These are phyloP conservation scores for Flaveria brownii DNA, from an alignment of 129 eudicot genomes.

Conservation along the genomic window DNA sequence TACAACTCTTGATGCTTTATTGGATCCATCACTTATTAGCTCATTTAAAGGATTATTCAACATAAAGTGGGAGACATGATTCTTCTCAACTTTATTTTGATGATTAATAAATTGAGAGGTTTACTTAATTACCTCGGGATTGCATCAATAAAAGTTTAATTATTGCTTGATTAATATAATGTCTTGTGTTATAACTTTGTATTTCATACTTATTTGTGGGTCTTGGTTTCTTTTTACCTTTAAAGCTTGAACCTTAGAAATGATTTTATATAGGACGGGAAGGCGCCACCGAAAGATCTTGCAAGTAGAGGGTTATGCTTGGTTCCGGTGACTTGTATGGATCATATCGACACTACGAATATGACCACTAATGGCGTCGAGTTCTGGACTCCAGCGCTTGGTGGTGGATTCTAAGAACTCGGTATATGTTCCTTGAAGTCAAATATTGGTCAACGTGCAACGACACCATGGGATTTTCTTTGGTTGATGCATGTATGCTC, in stretches of 20 bases:
- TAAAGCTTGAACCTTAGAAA: neutral
- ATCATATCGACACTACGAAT: conserved; percentile 49
- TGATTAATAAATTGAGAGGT: conserved; percentile 35
- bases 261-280: conserved; percentile 28
- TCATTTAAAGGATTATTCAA: conserved; percentile 35
- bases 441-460: neutral
- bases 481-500: neutral
- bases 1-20: conserved; percentile 39
- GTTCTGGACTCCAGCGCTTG: conserved; percentile 81
- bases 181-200: neutral
- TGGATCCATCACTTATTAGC: conserved; percentile 65
- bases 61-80: conserved; percentile 53
- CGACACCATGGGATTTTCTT: neutral
- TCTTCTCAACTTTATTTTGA: conserved; percentile 54
- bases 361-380: conserved; percentile 65
- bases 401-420: conserved; percentile 48
- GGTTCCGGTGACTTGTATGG: conserved; percentile 68
- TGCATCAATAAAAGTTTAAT: conserved; percentile 32
- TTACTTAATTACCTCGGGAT: conserved; percentile 34
- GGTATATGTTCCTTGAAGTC: neutral
- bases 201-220: no score
- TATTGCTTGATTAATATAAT: conserved; percentile 25
- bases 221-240: no score
- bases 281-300: conserved; percentile 39
- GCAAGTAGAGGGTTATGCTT: conserved; percentile 81